Conservation (phyloP, 805 yeast genomes). For the Priceomyces medius region DNA sequence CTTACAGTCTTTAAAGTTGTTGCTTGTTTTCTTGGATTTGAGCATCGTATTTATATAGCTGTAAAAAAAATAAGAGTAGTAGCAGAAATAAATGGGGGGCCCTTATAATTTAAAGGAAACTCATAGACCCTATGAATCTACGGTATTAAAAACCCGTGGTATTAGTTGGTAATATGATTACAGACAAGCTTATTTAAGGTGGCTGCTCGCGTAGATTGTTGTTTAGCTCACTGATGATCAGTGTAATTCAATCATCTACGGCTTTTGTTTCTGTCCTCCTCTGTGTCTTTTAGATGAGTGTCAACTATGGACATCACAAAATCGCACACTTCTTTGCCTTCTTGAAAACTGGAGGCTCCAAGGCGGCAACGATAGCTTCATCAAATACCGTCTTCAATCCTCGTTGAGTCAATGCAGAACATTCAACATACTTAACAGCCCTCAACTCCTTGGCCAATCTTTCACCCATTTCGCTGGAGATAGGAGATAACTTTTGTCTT, state of each 20-base stretch:
- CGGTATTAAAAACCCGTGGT: background rate
- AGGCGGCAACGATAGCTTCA: slow-evolving; percentile 96
- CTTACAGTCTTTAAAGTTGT: too few species aligned
- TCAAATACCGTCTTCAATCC: slow-evolving; percentile 98
- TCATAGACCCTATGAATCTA: slow-evolving; percentile 1
- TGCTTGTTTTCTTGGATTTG: background rate
- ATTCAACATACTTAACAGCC: slow-evolving; percentile 95
- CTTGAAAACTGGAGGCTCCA: slow-evolving; percentile 91
- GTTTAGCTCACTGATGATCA: background rate
- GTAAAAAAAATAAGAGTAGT: background rate
- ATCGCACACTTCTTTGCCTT: slow-evolving; percentile 82
- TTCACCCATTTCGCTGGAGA: slow-evolving; percentile 84
- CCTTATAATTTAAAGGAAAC: background rate
- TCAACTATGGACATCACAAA: slow-evolving; percentile 42
- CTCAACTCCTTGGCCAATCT: slow-evolving; percentile 89
- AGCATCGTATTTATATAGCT: slow-evolving; percentile 1
- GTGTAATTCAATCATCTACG: background rate
- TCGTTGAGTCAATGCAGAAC: slow-evolving; percentile 95
- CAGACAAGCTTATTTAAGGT: background rate
- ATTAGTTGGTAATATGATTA: background rate
- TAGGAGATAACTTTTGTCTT: slow-evolving; percentile 86
- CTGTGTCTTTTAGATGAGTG: background rate
- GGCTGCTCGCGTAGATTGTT: background rate
- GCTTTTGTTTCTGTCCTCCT: background rate
- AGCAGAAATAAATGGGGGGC: slow-evolving; percentile 4